Conservation (phyloP, 768 basidiomycete species). For the Royoungia palumana region DNA sequence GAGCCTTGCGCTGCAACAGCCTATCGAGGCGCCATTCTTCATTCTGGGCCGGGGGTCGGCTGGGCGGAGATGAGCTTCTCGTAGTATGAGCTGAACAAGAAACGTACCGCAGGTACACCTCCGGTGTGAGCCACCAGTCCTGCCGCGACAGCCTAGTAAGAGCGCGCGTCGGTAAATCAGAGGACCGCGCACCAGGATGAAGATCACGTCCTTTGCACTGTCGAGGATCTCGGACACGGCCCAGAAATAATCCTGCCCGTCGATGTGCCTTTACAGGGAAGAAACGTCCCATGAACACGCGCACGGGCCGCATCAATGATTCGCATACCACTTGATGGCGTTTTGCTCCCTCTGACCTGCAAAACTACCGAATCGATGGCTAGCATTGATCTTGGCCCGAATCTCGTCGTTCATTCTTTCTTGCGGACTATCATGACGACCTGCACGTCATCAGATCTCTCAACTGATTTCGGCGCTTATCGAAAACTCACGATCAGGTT, state of each 20-base stretch:
- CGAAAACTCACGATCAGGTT: slow-evolving; percentile 32
- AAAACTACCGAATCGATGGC: slow-evolving; percentile 86
- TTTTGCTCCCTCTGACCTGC: slow-evolving; percentile 68
- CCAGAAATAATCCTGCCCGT: slow-evolving; percentile 97
- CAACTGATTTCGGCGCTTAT: background rate
- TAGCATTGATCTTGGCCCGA: slow-evolving; percentile 67
- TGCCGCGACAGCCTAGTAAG: slow-evolving; percentile 24
- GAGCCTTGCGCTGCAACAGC: slow-evolving; percentile 81
- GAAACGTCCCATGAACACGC: background rate
- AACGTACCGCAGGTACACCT: slow-evolving; percentile 74
- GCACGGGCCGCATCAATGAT: background rate
- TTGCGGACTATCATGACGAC: slow-evolving; percentile 72
- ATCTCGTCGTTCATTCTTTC: slow-evolving; percentile 71
- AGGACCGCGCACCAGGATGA: slow-evolving; percentile 61
- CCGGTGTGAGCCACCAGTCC: slow-evolving; percentile 96
- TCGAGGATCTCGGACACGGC: slow-evolving; percentile 90
- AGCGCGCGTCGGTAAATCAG: background rate
- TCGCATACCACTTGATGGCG: slow-evolving; percentile 72
- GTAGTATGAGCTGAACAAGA: background rate
- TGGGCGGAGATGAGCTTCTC: slow-evolving; percentile 11
- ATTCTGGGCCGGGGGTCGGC: slow-evolving; percentile 78
- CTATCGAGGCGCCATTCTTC: slow-evolving; percentile 89
- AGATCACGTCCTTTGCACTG: slow-evolving; percentile 76
- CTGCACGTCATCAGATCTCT: slow-evolving; percentile 13
- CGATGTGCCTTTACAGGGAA: slow-evolving; percentile 61